Conservation (phyloP, 306 rosid species). For the Fagus crenata region DNA sequence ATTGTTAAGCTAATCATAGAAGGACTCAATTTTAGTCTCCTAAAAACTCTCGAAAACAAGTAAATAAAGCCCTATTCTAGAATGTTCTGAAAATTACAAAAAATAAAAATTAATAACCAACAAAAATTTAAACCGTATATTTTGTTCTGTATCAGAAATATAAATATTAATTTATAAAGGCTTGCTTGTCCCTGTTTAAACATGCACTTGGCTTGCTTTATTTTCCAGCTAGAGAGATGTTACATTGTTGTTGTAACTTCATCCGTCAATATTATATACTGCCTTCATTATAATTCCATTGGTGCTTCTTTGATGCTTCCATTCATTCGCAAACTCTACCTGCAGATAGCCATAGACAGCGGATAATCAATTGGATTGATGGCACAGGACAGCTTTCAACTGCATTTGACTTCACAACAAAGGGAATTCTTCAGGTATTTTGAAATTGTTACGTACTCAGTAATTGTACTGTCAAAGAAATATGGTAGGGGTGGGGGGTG, state of each 20-base stretch:
- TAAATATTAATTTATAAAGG: neutral
- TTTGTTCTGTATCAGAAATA: neutral
- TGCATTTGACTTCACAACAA: constrained; percentile 96
- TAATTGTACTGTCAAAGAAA: neutral
- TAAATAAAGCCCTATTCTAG: too few relatives aligned
- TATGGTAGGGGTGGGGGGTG: neutral
- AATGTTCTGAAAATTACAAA: too few relatives aligned
- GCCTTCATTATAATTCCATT: neutral
- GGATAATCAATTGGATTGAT: constrained; percentile 79
- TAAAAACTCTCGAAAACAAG: too few relatives aligned
- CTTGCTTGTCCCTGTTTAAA: neutral
- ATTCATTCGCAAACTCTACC: neutral
- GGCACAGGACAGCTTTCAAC: constrained; percentile 78
- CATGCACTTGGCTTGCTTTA: neutral
- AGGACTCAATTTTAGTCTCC: too few relatives aligned
- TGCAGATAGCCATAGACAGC: constrained; percentile 86
- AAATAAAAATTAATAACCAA: too few relatives aligned
- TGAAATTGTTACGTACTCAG: constrained; percentile 3
- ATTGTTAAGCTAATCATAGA: too few relatives aligned
- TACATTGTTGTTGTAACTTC: too few relatives aligned
- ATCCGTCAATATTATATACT: neutral
- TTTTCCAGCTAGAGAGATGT: neutral
- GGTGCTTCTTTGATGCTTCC: neutral
- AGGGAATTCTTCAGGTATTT: constrained; percentile 91
- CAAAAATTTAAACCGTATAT: too few relatives aligned